phyloP scores from a whole-genome alignment of 2,329 filamentous ascomycete genomes.

The Colletotrichum phormii region DNA sequence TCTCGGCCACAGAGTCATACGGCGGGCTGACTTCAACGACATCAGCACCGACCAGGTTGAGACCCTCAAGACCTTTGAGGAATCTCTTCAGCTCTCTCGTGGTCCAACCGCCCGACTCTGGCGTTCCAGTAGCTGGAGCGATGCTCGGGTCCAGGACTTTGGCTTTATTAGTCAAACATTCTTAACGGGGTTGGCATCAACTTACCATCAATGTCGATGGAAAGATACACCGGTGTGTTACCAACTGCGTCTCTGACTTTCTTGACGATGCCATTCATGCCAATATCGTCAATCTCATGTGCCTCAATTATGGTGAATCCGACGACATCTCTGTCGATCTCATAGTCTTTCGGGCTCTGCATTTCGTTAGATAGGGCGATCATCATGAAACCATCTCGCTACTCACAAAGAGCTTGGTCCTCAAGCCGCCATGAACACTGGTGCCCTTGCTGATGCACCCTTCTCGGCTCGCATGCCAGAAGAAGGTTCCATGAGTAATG shows the following conservation, averaged over 20 bases:
- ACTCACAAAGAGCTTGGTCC: conserved; percentile 60
- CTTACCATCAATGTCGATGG: not conserved
- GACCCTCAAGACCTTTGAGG: not conserved
- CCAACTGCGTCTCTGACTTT: conserved; percentile 68
- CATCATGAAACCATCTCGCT: not conserved
- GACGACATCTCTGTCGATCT: not conserved
- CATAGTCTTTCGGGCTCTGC: not conserved
- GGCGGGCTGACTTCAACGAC: conserved; percentile 84
- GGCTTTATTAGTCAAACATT: not conserved
- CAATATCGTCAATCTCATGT: conserved; percentile 88
- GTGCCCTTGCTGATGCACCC: conserved; percentile 79
- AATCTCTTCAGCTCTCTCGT: not conserved
- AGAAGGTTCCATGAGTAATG: conserved; percentile 91
- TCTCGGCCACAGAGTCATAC: conserved; percentile 83
- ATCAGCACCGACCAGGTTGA: not conserved
- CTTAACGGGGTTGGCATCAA: not conserved
- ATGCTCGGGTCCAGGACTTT: not conserved
- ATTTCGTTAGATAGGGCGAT: not conserved
- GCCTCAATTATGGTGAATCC: conserved; percentile 66
- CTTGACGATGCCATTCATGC: conserved; percentile 76
- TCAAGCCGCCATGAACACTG: conserved; percentile 83
- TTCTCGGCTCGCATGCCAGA: conserved; percentile 86
- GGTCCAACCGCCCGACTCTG: not conserved
- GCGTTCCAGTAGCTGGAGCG: not conserved
- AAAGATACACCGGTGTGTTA: not conserved